Evolutionary conservation across 2,329 filamentous ascomycete genomes (phyloP).

Genomic region (Didymella pinodella): DNA sequence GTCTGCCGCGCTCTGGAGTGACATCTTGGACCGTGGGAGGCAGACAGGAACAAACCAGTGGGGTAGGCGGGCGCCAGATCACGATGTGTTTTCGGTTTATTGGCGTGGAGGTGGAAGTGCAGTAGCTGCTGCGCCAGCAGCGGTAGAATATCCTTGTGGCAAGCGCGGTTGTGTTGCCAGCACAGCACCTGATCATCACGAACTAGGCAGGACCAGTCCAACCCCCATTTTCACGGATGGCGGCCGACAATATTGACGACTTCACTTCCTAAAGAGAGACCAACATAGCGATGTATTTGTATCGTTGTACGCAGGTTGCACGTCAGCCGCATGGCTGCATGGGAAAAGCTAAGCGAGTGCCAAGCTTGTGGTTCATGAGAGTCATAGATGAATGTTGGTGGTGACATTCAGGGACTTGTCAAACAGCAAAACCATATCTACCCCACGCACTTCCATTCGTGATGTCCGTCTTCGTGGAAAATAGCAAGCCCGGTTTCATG

Average conservation of each 20-base stretch:
- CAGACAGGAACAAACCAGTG: slow-evolving; percentile 21
- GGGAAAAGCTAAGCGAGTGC: slow-evolving; percentile 32
- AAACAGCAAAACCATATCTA: background rate
- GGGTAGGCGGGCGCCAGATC: slow-evolving; percentile 20
- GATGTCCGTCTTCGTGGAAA: background rate
- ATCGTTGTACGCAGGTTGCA: background rate
- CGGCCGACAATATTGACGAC: background rate
- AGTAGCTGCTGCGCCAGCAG: slow-evolving; percentile 20
- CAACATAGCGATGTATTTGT: background rate
- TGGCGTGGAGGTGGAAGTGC: slow-evolving; percentile 23
- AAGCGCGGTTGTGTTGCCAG: slow-evolving; percentile 12
- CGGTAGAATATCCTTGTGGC: slow-evolving; percentile 13
- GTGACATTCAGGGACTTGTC: slow-evolving; percentile 14
- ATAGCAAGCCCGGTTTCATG: slow-evolving; percentile 15
- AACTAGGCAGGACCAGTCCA: background rate
- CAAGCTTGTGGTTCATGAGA: slow-evolving; percentile 25
- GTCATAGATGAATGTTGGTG: slow-evolving; percentile 29
- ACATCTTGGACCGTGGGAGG: slow-evolving; percentile 33
- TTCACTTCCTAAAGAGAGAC: background rate
- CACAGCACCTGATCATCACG: slow-evolving; percentile 9
- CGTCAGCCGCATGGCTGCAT: slow-evolving; percentile 11
- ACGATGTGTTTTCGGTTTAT: slow-evolving; percentile 13
- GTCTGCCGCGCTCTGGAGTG: slow-evolving; percentile 66
- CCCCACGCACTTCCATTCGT: background rate
- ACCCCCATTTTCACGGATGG: background rate